These are phyloP conservation scores for Coffea eugenioides DNA, from an alignment of 257 asterid species.

Conservation along the genomic window DNA sequence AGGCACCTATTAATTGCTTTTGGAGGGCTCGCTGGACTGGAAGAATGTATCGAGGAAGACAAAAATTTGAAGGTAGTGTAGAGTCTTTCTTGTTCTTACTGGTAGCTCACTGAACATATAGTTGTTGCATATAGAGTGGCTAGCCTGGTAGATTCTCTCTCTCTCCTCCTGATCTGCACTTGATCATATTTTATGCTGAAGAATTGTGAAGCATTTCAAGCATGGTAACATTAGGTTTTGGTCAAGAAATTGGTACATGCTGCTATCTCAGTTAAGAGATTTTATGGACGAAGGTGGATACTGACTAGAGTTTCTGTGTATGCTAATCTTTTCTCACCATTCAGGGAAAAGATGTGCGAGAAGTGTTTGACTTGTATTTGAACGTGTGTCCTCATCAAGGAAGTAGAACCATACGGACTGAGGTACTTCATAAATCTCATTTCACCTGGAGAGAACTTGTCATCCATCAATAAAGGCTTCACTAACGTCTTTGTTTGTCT, in stretches of 20 bases:
- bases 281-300: neutral
- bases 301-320: neutral
- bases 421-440: constrained; percentile 42
- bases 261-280: neutral
- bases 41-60: constrained; percentile 90
- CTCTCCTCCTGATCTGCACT: neutral
- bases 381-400: constrained; percentile 95
- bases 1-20: constrained; percentile 95
- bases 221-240: neutral
- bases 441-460: neutral
- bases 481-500: neutral
- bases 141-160: neutral
- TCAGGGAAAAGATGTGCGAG: constrained; percentile 70
- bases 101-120: neutral
- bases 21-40: constrained; percentile 98
- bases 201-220: neutral
- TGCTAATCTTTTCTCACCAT: constrained; percentile 7
- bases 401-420: constrained; percentile 93
- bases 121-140: neutral
- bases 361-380: constrained; percentile 63
- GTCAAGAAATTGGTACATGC: neutral
- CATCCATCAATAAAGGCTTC: neutral
- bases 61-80: constrained; percentile 57
- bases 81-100: neutral
- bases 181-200: neutral